Evolutionary conservation across 2,329 filamentous ascomycete species (phyloP), one percentile per base, ranked within the genome.

Genomic region (Neodidymelliopsis sp.): DNA sequence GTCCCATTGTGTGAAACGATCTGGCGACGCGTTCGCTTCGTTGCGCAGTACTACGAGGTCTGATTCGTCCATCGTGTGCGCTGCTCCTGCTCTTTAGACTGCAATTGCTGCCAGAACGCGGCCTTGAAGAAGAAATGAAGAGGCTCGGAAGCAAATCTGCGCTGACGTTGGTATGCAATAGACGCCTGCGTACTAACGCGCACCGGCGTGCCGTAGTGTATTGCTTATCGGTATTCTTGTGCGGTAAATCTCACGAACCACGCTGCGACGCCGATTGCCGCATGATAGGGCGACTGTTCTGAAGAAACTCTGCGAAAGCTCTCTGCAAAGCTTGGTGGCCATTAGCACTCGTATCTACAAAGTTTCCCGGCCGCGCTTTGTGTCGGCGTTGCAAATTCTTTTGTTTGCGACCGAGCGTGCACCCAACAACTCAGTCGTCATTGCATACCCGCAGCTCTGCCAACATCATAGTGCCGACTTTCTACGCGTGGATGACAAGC

Each of bases 1-100:
- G 28, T 71, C 67, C 69, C 69, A 72, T 46, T 59, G 38, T n/a
- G 49, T 22, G 35, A 62, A 72, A 30, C 60, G 39, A 25, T 52
- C 39, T 2, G 65, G 67, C 22, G 60, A 61, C 3, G 69, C 69
- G 34, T 65, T 30, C 12, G 63, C 65, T 46, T 69, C 59, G 24
- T 58, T 65, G 42, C 65, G 59, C 22, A 71, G 51, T 4, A 71
- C 47, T 6, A 56, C 53, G 16, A 62, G 62, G 44, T 71, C 67
- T 50, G 66, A 59, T 25, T 71, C 64, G 38, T 71, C 55, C 67
- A 70, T 70, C 37, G 13, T 59, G 34, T 9, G 4, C 16, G 20
- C 27, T 2, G 22, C 10, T 7, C 23, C 18, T 18, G 23, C 13
- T 40, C 36, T 40, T 45, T n/a, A 30, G 18, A 9, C 16, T 31